Evolutionary conservation across 2,329 filamentous ascomycete genomes (phyloP).

Genomic region (Knufia petricola): DNA sequence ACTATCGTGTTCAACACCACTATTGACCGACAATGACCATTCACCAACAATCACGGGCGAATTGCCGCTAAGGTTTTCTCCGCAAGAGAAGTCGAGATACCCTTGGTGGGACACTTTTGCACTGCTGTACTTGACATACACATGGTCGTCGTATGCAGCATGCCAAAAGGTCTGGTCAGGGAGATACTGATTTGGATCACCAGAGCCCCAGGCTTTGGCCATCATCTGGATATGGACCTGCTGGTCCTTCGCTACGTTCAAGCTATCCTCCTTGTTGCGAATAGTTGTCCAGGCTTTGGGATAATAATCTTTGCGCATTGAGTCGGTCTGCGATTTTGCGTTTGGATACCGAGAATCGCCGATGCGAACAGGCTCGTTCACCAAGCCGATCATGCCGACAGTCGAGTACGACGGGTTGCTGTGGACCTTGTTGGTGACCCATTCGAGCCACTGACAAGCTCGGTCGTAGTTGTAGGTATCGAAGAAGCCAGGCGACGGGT

Average conservation of each 20-base stretch:
- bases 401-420: conserved; percentile 40
- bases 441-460: conserved; percentile 46
- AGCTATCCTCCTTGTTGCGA: conserved; percentile 38
- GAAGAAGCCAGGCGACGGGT: conserved; percentile 43
- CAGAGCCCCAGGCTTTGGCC: conserved; percentile 47
- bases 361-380: conserved; percentile 50
- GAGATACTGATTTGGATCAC: conserved; percentile 42
- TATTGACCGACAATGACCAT: conserved; percentile 46
- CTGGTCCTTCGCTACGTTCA: conserved; percentile 35
- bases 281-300: conserved; percentile 31
- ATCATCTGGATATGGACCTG: conserved; percentile 47
- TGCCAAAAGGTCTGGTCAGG: conserved; percentile 30
- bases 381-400: conserved; percentile 50
- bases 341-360: conserved; percentile 12
- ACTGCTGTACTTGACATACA: conserved; percentile 47
- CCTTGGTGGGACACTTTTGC: conserved; percentile 37
- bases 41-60: conserved; percentile 48
- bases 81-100: conserved; percentile 46
- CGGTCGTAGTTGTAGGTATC: conserved; percentile 47
- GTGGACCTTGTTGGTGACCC: conserved; percentile 46
- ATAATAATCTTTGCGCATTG: conserved; percentile 14
- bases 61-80: conserved; percentile 35
- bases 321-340: conserved; percentile 8
- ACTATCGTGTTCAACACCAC: conserved; percentile 36
- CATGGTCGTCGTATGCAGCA: conserved; percentile 49